A percentile compares a stretch with the other conserved stretches of the same genome.
Conservation (phyloP, 805 yeast species). For the Nakazawaea wickerhamii region DNA sequence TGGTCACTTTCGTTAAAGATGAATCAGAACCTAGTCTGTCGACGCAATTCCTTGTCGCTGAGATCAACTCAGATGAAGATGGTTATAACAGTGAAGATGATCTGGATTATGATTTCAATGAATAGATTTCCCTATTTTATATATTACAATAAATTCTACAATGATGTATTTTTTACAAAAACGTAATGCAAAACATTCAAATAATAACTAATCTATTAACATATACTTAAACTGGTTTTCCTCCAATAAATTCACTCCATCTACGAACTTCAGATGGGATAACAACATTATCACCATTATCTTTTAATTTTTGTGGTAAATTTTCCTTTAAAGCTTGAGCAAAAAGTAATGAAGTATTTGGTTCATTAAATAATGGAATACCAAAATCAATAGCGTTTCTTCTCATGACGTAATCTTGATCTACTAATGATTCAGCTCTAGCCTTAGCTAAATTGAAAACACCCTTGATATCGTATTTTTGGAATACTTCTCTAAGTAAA, state of each 20-base stretch:
- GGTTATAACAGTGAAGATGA: neutral
- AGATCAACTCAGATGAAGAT: neutral
- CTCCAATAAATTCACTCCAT: conserved; percentile 97
- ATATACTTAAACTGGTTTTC: conserved; percentile 64
- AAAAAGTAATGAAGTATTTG: conserved; percentile 84
- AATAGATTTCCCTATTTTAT: too few relatives aligned
- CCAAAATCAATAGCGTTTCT: conserved; percentile 98
- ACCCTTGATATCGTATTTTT: conserved; percentile 72
- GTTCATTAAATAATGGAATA: conserved; percentile 94
- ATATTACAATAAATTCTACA: too few relatives aligned
- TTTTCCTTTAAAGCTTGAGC: conserved; percentile 76
- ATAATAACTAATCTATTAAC: neutral
- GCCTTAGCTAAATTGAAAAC: conserved; percentile 90
- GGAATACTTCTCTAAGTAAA: conserved; percentile 89
- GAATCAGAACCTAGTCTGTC: neutral
- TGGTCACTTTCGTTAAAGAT: neutral
- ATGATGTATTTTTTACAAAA: neutral
- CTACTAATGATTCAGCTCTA: conserved; percentile 79
- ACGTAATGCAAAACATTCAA: neutral
- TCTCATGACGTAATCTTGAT: conserved; percentile 96
- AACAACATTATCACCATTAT: conserved; percentile 32
- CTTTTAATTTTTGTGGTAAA: conserved; percentile 50
- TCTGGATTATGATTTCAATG: neutral
- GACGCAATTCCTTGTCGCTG: neutral
- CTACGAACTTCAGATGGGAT: conserved; percentile 85